These are phyloP conservation scores for Alternaria rosae DNA, from an alignment of 2,329 filamentous ascomycete genomes.

Conservation along the genomic window DNA sequence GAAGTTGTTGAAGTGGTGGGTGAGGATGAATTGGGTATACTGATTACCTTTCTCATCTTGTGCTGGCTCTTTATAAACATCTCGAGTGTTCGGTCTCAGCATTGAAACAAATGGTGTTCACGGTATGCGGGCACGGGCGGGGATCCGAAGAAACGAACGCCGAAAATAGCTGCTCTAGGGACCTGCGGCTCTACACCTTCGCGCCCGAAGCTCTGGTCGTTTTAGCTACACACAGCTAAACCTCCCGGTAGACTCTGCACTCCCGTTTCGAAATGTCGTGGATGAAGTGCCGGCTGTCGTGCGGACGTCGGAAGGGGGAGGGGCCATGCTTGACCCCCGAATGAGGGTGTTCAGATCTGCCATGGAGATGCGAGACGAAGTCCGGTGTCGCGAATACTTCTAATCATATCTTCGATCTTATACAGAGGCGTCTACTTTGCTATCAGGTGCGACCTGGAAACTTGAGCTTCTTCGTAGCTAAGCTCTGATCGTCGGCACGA, in stretches of 20 bases:
- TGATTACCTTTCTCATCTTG: background rate
- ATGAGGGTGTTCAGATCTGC: constrained; percentile 7
- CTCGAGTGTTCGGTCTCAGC: constrained; percentile 14
- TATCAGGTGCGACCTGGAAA: background rate
- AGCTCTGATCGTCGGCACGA: constrained; percentile 7
- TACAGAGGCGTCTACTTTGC: background rate
- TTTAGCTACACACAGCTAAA: constrained; percentile 21
- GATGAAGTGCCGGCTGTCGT: constrained; percentile 22
- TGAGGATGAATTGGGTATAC: constrained; percentile 14
- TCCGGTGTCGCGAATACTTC: constrained; percentile 5
- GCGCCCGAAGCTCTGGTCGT: constrained; percentile 20
- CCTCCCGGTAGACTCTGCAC: constrained; percentile 13
- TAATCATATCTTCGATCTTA: background rate
- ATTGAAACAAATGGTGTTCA: constrained; percentile 16
- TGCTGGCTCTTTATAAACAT: constrained; percentile 18
- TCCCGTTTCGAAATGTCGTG: constrained; percentile 26
- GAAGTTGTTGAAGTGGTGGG: background rate
- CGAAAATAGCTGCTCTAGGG: constrained; percentile 31
- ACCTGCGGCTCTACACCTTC: constrained; percentile 34
- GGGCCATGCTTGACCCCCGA: constrained; percentile 30
- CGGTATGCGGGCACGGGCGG: constrained; percentile 26
- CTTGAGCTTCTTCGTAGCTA: background rate
- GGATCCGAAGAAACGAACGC: constrained; percentile 32
- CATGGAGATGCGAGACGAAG: constrained; percentile 21
- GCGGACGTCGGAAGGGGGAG: constrained; percentile 41